Base-by-base conservation (phyloP, 1,139 yeast genomes). In the Candida anutae region DNA sequence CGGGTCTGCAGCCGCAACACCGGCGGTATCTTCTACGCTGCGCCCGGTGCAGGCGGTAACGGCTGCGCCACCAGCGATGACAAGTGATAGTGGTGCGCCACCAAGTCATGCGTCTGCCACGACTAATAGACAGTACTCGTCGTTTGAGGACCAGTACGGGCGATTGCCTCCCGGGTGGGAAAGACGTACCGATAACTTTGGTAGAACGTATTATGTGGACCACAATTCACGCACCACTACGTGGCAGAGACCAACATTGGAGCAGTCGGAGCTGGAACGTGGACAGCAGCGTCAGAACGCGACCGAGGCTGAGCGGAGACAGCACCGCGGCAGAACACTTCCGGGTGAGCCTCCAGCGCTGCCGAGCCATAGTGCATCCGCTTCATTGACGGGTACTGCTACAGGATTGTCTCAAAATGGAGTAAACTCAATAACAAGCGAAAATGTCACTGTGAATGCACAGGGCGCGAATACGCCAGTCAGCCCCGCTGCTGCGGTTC, bases 141-240 rank as follows among this genome's bases (percentile, higher is more conserved):
- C 97, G 2, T 90, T 90, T 52, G 98, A 90, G 56, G 99, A 90
- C 57, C 97, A 90, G 51, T 76, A 78, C 45, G 99, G 99, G 27
- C 71, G 96, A 46, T 67, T 90, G 42, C 99, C 98, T 5, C 84
- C 96, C 4, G 99, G 99, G 3, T 90, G 98, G 98, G 99, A 90
- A 58, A 77, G 98, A 45, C 76, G 97, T 55, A 88, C 97, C 1
- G 99, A 90, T 55, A 87, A 87, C 52, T 83, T 87, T 46, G 98
- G 98, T 18, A 76, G 99, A 48, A 90, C 97, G 1, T 90, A 93
- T 56, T 90, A 90, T 52, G 98, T 90, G 23, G 99, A 90, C 58
- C 99, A 90, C 59, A 88, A 88, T 54, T 84, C 95, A 18, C 77
- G 97, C 58, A 83, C 96, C 5, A 90, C 99, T 4, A 90, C 98